Conservation (phyloP, 2,329 filamentous ascomycete species). For the Pseudopithomyces maydicus region DNA sequence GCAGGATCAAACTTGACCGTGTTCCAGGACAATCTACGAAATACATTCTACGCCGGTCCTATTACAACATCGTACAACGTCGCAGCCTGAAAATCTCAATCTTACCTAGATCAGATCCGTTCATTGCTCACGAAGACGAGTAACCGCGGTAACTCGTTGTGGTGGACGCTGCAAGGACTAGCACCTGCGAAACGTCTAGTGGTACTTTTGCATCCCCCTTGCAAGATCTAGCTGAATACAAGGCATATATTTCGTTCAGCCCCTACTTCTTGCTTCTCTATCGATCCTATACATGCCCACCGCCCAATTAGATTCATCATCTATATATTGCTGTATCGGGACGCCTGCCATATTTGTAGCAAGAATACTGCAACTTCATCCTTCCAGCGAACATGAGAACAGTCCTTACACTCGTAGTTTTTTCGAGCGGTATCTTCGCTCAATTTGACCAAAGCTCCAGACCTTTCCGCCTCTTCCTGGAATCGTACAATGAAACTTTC, state of each 20-base stretch:
- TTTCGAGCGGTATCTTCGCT: slow-evolving; percentile 13
- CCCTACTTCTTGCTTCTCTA: neutral
- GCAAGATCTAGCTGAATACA: neutral
- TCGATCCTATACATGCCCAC: neutral
- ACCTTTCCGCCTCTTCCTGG: slow-evolving; percentile 29
- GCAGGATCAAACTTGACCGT: neutral
- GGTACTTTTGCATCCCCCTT: neutral
- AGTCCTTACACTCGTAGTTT: slow-evolving; percentile 6
- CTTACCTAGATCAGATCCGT: neutral
- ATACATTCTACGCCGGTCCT: neutral
- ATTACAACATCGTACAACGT: neutral
- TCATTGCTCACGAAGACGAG: neutral
- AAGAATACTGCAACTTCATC: neutral
- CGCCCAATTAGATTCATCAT: neutral
- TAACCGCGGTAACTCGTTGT: slow-evolving; percentile 8
- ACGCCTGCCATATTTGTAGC: neutral
- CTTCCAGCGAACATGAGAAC: slow-evolving; percentile 9
- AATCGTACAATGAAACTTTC: slow-evolving; percentile 20
- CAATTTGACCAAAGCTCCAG: slow-evolving; percentile 20
- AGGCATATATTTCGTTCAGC: neutral
- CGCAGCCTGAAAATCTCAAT: neutral
- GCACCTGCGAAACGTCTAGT: slow-evolving; percentile 7
- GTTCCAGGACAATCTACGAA: neutral
- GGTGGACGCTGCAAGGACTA: slow-evolving; percentile 10
- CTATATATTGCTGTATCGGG: neutral